Evolutionary conservation across 2,329 filamentous ascomycete genomes (phyloP).

Genomic region (Aspergillus piperis): DNA sequence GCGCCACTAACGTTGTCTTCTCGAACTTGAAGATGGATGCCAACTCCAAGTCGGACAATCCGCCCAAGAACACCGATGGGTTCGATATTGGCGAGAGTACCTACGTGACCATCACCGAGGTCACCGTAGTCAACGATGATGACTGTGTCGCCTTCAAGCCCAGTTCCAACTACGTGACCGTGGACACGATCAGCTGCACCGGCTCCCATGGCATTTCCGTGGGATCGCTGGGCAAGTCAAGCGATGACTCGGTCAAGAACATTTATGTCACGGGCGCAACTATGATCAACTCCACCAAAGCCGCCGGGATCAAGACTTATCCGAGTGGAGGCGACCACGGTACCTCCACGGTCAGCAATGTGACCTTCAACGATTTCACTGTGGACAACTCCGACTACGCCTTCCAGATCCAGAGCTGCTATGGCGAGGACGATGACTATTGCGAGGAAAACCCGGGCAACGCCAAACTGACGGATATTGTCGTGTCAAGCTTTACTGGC

Average conservation of each 20-base stretch:
- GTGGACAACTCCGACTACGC: constrained; percentile 46
- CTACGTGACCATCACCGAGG: constrained; percentile 40
- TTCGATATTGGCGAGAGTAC: constrained; percentile 46
- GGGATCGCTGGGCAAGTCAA: constrained; percentile 47
- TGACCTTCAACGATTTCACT: constrained; percentile 44
- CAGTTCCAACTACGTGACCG: constrained; percentile 42
- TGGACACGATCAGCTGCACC: constrained; percentile 47
- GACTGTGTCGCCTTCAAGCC: constrained; percentile 52
- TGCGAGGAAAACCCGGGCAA: constrained; percentile 39
- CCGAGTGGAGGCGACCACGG: constrained; percentile 42
- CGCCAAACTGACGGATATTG: constrained; percentile 37
- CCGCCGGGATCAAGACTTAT: constrained; percentile 52
- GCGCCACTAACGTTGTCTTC: constrained; percentile 40
- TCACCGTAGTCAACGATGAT: constrained; percentile 45
- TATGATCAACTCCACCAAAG: constrained; percentile 48
- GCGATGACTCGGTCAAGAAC: constrained; percentile 47
- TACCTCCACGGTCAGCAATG: constrained; percentile 43
- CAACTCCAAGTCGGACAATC: constrained; percentile 40
- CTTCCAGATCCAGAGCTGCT: constrained; percentile 51
- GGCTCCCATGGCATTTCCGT: constrained; percentile 53
- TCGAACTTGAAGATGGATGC: constrained; percentile 43
- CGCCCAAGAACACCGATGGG: constrained; percentile 47
- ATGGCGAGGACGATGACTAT: constrained; percentile 39
- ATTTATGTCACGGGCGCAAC: constrained; percentile 43
- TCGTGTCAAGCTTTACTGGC: constrained; percentile 42